Evolutionary conservation across 169 alveolate species (phyloP).

Genomic region (Cryptosporidium andersoni): DNA sequence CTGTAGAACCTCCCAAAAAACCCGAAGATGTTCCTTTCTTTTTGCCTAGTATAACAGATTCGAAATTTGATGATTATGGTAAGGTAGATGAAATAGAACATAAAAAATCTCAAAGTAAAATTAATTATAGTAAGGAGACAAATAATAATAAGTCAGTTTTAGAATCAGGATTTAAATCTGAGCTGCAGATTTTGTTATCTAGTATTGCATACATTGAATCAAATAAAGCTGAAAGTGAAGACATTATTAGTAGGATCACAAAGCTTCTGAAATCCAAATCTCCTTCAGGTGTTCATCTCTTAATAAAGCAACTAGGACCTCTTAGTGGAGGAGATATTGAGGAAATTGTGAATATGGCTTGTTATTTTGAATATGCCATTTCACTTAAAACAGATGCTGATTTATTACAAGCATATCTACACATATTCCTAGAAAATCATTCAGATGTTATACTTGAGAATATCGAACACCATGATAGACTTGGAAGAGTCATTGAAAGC

Average conservation of each 20-base stretch:
- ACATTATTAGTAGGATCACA: conserved; percentile 1
- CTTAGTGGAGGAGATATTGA: conserved; percentile 52
- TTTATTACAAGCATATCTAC: conserved; percentile 38
- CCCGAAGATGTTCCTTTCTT: conserved; percentile 86
- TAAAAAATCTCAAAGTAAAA: background rate
- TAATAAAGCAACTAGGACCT: conserved; percentile 60
- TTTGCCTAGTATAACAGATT: conserved; percentile 74
- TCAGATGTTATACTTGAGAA: conserved; percentile 33
- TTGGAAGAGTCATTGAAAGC: background rate
- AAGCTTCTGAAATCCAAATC: conserved; percentile 51
- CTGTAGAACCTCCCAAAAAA: conserved; percentile 80
- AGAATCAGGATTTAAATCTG: conserved; percentile 12
- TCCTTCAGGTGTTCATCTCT: conserved; percentile 56
- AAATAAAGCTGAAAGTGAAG: background rate
- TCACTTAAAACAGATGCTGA: conserved; percentile 41
- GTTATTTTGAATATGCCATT: conserved; percentile 21
- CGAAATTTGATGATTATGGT: background rate
- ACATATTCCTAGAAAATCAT: conserved; percentile 31
- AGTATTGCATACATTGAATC: background rate
- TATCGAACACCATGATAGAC: background rate
- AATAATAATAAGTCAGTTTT: background rate
- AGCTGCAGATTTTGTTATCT: conserved; percentile 11
- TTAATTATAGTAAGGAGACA: background rate
- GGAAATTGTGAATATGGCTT: conserved; percentile 27
- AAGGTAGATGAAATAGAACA: background rate